Conservation (phyloP, 2,329 filamentous ascomycete species). For the Colletotrichum magnum region DNA sequence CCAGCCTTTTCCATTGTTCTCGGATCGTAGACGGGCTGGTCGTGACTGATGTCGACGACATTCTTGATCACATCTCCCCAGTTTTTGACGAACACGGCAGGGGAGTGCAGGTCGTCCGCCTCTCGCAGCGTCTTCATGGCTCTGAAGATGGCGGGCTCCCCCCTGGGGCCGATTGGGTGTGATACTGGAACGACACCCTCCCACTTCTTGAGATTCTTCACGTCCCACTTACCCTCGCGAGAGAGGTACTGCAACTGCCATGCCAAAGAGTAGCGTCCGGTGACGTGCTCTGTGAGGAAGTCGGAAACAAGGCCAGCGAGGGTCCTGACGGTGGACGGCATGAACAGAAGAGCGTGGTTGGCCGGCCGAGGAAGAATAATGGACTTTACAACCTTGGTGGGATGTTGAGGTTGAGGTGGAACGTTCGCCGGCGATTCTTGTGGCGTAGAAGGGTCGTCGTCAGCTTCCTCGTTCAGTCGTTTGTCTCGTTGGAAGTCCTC, state of each 20-base stretch:
- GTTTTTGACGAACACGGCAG: conserved; percentile 76
- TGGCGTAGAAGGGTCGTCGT: conserved; percentile 63
- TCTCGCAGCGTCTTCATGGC: conserved; percentile 95
- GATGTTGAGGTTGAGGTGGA: conserved; percentile 63
- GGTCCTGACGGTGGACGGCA: conserved; percentile 79
- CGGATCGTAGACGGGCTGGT: conserved; percentile 90
- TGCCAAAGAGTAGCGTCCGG: conserved; percentile 82
- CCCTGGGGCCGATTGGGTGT: conserved; percentile 73
- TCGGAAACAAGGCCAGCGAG: conserved; percentile 86
- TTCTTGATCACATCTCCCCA: conserved; percentile 80
- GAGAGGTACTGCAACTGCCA: conserved; percentile 95
- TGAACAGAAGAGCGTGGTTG: conserved; percentile 88
- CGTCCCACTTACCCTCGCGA: conserved; percentile 95
- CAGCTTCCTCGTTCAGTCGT: conserved; percentile 47
- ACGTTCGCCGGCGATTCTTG: conserved; percentile 56
- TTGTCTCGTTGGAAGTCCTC: conserved; percentile 53
- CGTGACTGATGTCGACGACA: conserved; percentile 92
- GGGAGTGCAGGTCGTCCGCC: conserved; percentile 86
- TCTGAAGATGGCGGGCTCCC: conserved; percentile 74
- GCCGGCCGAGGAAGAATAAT: conserved; percentile 82
- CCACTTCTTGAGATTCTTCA: conserved; percentile 97
- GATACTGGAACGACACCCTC: conserved; percentile 84
- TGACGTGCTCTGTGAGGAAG: conserved; percentile 83
- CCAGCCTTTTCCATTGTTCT: conserved; percentile 75
- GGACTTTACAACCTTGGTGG: conserved; percentile 73